phyloP scores from a whole-genome alignment of 1,139 yeast genomes.

The Casaregolazyma lundiana region DNA sequence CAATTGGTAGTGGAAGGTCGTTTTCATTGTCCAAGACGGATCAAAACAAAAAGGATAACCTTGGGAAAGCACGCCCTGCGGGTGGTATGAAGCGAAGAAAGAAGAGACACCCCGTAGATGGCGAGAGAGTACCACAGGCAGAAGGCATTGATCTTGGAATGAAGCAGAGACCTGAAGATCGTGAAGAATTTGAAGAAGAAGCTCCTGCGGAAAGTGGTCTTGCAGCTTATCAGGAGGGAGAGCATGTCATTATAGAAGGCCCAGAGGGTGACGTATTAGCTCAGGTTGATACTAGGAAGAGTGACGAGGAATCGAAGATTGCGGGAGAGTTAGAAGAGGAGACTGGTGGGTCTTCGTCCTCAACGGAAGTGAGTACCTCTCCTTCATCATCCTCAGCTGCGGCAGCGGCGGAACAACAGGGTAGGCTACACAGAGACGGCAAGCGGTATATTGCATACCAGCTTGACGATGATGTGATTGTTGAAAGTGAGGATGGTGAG shows the following conservation, averaged over 20 bases:
- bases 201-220: conserved; percentile 25
- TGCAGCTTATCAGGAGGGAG: conserved; percentile 71
- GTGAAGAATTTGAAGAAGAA: conserved; percentile 15
- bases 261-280: conserved; percentile 73
- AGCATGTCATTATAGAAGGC: conserved; percentile 68
- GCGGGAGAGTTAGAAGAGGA: conserved; percentile 3
- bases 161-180: conserved; percentile 14
- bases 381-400: background rate
- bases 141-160: conserved; percentile 32
- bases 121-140: conserved; percentile 30
- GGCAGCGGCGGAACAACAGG: background rate
- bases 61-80: conserved; percentile 57
- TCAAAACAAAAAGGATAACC: conserved; percentile 39
- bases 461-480: conserved; percentile 66
- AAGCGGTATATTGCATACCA: conserved; percentile 50
- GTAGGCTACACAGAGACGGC: conserved; percentile 12
- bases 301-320: conserved; percentile 1
- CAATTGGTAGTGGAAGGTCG: conserved; percentile 63
- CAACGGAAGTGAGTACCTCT: conserved; percentile 2
- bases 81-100: conserved; percentile 62
- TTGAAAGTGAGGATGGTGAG: conserved; percentile 92
- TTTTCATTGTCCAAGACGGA: conserved; percentile 79
- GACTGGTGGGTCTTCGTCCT: conserved; percentile 8
- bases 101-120: conserved; percentile 37
- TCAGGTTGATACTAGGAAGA: conserved; percentile 3